phyloP scores from a whole-genome alignment of 2,329 filamentous ascomycete genomes.

The Calonectria crousiana region DNA sequence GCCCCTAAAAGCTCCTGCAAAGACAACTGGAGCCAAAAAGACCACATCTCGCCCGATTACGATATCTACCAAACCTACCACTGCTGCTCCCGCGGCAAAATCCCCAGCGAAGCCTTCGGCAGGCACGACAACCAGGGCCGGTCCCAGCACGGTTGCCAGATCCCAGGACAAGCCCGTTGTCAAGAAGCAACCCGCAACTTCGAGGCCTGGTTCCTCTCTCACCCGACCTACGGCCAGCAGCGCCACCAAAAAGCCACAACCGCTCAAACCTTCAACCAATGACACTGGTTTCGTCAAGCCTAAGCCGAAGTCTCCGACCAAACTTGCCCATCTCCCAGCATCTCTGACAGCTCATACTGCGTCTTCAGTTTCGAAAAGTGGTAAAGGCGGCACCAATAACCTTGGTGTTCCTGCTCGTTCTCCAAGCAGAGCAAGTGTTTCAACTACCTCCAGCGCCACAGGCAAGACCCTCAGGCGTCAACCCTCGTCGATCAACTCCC shows the following conservation, averaged over 20 bases:
- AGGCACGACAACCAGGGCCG: constrained; percentile 39
- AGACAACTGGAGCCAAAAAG: constrained; percentile 35
- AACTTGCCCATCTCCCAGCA: constrained; percentile 74
- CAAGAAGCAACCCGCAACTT: constrained; percentile 50
- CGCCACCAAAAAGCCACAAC: constrained; percentile 57
- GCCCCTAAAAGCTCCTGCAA: constrained; percentile 25
- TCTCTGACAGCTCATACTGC: constrained; percentile 78
- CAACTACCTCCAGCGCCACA: constrained; percentile 43
- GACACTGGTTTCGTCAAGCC: constrained; percentile 65
- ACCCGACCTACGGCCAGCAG: constrained; percentile 49
- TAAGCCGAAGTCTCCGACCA: constrained; percentile 76
- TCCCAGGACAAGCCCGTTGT: constrained; percentile 36
- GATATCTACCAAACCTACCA: constrained; percentile 40
- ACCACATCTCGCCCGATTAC: constrained; percentile 37
- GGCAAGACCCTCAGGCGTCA: constrained; percentile 57
- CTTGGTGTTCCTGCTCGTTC: constrained; percentile 54
- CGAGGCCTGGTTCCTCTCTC: constrained; percentile 36
- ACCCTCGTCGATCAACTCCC: constrained; percentile 57
- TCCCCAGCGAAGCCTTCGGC: constrained; percentile 41
- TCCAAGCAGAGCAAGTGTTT: constrained; percentile 59
- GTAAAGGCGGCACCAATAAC: constrained; percentile 47
- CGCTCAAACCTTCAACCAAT: constrained; percentile 55
- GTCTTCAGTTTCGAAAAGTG: constrained; percentile 73
- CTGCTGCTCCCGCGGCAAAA: constrained; percentile 35
- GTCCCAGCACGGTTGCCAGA: constrained; percentile 48